Conservation (phyloP, 768 basidiomycete genomes). For the Lactarius indigo region DNA sequence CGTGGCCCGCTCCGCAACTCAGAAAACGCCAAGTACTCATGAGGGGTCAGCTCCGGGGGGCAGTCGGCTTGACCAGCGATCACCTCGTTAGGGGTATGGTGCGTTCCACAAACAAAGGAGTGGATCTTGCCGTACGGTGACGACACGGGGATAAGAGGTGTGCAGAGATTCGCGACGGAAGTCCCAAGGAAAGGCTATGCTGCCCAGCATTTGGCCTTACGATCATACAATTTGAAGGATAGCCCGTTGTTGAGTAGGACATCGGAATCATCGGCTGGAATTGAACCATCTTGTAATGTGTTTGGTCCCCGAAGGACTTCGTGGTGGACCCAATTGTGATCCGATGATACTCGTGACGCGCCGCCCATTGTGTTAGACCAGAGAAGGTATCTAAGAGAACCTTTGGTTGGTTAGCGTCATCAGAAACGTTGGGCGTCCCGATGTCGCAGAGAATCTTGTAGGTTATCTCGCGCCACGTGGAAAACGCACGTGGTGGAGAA, state of each 20-base stretch:
- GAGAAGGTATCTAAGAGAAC: slow-evolving; percentile 1
- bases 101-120: neutral
- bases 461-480: neutral
- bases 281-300: neutral
- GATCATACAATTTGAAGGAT: neutral
- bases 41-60: slow-evolving; percentile 37
- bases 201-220: neutral
- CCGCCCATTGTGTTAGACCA: neutral
- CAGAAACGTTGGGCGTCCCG: neutral
- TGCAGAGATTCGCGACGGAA: neutral
- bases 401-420: neutral
- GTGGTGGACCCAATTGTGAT: neutral
- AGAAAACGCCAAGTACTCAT: slow-evolving; percentile 46
- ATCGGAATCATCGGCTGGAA: neutral
- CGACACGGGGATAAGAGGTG: neutral
- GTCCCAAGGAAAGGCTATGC: too few species aligned
- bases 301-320: neutral
- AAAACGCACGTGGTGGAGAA: neutral
- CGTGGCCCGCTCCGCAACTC: slow-evolving; percentile 41
- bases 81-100: slow-evolving; percentile 38
- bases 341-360: neutral
- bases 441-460: neutral
- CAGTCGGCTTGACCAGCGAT: slow-evolving; percentile 41
- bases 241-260: neutral
- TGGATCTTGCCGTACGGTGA: neutral